These are phyloP conservation scores for Termitomyces titanicus DNA, from an alignment of 768 basidiomycete genomes.

Conservation along the genomic window DNA sequence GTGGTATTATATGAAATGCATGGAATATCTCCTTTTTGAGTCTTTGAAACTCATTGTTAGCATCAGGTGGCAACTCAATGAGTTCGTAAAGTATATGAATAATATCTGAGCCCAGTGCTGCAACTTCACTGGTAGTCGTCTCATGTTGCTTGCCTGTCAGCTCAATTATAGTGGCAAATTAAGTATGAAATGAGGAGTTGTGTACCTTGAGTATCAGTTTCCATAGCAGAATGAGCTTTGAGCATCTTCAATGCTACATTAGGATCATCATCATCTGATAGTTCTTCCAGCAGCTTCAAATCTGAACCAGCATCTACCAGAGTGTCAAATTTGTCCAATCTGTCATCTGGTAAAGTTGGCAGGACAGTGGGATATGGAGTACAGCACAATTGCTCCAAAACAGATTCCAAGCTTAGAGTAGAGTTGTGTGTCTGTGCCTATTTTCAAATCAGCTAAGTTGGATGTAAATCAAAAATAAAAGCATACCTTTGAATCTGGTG, in stretches of 20 bases:
- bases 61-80: neutral
- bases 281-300: too few relatives aligned
- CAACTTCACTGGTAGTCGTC: neutral
- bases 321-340: too few relatives aligned
- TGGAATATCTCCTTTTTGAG: conserved; percentile 21
- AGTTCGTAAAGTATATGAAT: neutral
- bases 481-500: neutral
- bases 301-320: too few relatives aligned
- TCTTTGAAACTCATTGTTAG: neutral
- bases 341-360: too few relatives aligned
- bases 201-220: neutral
- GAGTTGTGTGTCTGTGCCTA: too few relatives aligned
- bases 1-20: conserved; percentile 2
- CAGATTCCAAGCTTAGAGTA: too few relatives aligned
- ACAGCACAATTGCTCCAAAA: too few relatives aligned
- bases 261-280: neutral
- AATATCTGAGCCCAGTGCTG: neutral
- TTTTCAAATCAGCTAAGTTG: neutral
- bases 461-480: neutral
- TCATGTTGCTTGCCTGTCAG: neutral
- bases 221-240: neutral
- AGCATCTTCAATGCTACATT: neutral
- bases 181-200: neutral
- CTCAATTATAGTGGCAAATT: neutral
- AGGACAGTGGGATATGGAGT: too few relatives aligned